These are phyloP conservation scores for Daldinia bambusicola DNA, from an alignment of 495 filamentous ascomycete species.

Conservation along the genomic window DNA sequence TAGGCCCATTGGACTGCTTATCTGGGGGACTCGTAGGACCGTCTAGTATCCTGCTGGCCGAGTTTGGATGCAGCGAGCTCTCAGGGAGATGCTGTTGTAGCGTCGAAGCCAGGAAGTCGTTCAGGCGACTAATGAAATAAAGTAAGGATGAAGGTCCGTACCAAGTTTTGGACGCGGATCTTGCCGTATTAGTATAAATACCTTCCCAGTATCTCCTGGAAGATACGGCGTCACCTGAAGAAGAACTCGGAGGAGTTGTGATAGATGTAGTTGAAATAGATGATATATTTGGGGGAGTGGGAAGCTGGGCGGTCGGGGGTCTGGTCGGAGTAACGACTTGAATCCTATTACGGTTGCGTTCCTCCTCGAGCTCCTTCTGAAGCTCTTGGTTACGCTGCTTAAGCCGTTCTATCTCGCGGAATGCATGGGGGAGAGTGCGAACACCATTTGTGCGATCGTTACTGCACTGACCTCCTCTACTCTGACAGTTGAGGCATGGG, in stretches of 20 bases:
- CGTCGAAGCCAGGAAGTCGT: constrained; percentile 45
- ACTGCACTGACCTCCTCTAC: constrained; percentile 53
- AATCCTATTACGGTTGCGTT: constrained; percentile 24
- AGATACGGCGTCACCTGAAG: constrained; percentile 4
- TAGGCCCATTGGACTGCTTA: background rate
- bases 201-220: constrained; percentile 42
- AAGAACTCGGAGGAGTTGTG: constrained; percentile 5
- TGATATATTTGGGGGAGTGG: constrained; percentile 6
- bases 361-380: constrained; percentile 49
- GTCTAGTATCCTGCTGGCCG: constrained; percentile 19
- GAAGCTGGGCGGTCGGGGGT: constrained; percentile 11
- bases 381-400: constrained; percentile 52
- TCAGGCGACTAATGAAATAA: constrained; percentile 54
- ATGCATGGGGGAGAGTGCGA: constrained; percentile 52
- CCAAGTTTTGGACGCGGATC: constrained; percentile 48
- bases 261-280: background rate
- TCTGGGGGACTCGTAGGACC: constrained; percentile 14
- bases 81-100: constrained; percentile 46
- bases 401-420: constrained; percentile 56
- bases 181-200: constrained; percentile 46
- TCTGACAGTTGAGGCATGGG: constrained; percentile 59
- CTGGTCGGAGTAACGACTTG: constrained; percentile 15
- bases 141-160: constrained; percentile 54
- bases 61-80: constrained; percentile 29
- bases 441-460: constrained; percentile 48